Evolutionary conservation across 2,329 filamentous ascomycete genomes (phyloP), one percentile per base, ranked within the genome.

Genomic region (Phyllosticta citribraziliensis): DNA sequence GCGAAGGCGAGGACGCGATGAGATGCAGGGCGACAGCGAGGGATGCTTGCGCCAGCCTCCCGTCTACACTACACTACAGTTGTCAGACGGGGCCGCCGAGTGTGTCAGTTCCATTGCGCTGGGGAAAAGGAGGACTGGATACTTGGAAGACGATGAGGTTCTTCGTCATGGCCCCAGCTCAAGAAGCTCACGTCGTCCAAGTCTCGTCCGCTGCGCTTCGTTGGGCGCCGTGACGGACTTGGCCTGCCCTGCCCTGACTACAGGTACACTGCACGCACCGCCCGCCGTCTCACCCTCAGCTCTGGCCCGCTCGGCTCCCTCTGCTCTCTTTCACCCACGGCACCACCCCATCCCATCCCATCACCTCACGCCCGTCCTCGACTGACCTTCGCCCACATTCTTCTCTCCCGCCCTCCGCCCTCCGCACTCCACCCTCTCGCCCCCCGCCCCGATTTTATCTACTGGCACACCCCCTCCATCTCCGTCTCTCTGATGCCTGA

Each of bases 401-500:
- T 60, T 56, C 57, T 27, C 53, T 33, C 52, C 27, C 59, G 40
- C 55, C 47, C 27, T 50, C 22, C 59, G 22, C 59, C 30, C 17
- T 22, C 51, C 51, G 19, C 51, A 52, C 9, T 20, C 51, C 51
- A 52, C 9, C 51, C 22, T 52, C 12, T 12, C 35, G 35, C 35
- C 35, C 6, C 40, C 14, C 35, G 5, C 35, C 40, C 12, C 40
- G 3, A 8, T 14, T 47, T 24, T 25, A 11, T 11, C 52, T 20
- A 10, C 52, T 27, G 24, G 20, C 24, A 6, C 52, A 20, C 50
- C 55, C 55, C 54, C 25, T 50, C 17, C 59, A 19, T 17, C 52
- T 61, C 59, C 54, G 56, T 56, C 59, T 55, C 59, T 61, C 59
- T 61, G 35, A 61, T 61, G 59, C 59, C 59, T 61, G 30, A 17